These are phyloP conservation scores for Tolypocladium album DNA, from an alignment of 2,329 filamentous ascomycete genomes.

Conservation along the genomic window DNA sequence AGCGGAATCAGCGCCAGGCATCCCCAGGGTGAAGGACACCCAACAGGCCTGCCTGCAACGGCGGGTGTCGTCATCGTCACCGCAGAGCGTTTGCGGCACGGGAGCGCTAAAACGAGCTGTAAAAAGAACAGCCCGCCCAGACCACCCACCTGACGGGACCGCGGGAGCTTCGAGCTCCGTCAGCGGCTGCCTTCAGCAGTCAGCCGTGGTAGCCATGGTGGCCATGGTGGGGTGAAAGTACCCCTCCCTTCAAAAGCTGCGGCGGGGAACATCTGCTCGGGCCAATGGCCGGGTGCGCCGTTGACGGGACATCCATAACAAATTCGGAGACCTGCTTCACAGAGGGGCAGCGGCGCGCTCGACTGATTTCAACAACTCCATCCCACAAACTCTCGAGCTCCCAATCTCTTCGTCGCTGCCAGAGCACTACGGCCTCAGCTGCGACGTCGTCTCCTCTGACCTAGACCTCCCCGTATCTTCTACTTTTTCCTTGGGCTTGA, in stretches of 20 bases:
- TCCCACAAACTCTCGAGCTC: neutral
- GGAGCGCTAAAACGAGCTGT: neutral
- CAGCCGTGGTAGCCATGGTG: too few relatives aligned
- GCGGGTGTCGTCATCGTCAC: neutral
- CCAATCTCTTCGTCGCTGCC: neutral
- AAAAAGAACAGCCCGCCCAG: neutral
- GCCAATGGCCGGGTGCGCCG: neutral
- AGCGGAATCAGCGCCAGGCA: neutral
- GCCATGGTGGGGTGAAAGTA: constrained; percentile 6
- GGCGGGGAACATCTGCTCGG: constrained; percentile 5
- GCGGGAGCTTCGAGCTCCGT: neutral
- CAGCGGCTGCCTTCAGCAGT: neutral
- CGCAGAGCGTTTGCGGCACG: neutral
- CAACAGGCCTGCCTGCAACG: neutral
- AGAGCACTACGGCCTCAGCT: neutral
- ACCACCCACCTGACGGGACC: neutral
- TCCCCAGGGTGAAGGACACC: neutral
- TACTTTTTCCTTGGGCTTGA: constrained; percentile 1
- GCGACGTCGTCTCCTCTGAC: neutral
- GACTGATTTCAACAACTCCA: neutral
- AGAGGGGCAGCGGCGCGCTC: neutral
- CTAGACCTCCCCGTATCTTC: neutral
- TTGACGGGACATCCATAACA: neutral
- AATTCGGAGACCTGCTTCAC: neutral
- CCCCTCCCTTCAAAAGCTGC: constrained; percentile 6